Evolutionary conservation across 768 basidiomycete genomes (phyloP).

Genomic region (Amanita phalloides): DNA sequence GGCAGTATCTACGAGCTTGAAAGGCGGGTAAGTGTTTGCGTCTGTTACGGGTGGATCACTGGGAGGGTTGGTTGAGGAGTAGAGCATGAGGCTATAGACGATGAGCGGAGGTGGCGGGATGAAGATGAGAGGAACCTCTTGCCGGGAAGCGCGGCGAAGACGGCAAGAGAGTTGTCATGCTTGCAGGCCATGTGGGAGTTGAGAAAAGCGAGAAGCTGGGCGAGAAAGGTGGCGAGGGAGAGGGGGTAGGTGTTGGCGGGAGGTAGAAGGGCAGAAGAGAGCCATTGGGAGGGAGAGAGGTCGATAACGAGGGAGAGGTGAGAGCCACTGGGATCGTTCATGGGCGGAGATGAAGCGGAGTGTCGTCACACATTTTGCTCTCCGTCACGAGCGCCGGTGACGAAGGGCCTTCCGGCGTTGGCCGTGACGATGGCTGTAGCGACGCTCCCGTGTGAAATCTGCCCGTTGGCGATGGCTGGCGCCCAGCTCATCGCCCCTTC

Average conservation of each 20-base stretch:
- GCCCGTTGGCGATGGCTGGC: slow-evolving; percentile 44
- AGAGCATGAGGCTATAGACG: slow-evolving; percentile 56
- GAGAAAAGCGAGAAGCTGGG: slow-evolving; percentile 81
- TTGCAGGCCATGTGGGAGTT: slow-evolving; percentile 88
- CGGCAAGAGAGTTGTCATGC: slow-evolving; percentile 87
- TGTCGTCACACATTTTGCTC: slow-evolving; percentile 10
- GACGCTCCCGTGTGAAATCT: slow-evolving; percentile 47
- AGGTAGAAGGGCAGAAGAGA: slow-evolving; percentile 40
- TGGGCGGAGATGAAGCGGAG: slow-evolving; percentile 5
- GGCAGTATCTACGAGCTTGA: slow-evolving; percentile 63
- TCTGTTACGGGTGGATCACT: slow-evolving; percentile 36
- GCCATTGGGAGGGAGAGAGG: slow-evolving; percentile 82
- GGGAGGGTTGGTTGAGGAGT: slow-evolving; percentile 48
- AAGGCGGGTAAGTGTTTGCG: slow-evolving; percentile 77
- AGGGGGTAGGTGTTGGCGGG: slow-evolving; percentile 40
- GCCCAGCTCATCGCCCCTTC: slow-evolving; percentile 33
- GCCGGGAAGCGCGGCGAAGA: slow-evolving; percentile 81
- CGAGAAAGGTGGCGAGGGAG: slow-evolving; percentile 61
- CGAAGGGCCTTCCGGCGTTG: slow-evolving; percentile 48
- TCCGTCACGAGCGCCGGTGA: slow-evolving; percentile 48
- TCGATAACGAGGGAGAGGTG: slow-evolving; percentile 83
- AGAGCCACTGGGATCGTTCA: slow-evolving; percentile 20
- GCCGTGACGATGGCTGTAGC: slow-evolving; percentile 47
- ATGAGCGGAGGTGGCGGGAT: neutral
- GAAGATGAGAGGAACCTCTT: slow-evolving; percentile 47